Evolutionary conservation across 75 land plant genomes (phyloP).

Genomic region (Pseudotsuga menziesii): DNA sequence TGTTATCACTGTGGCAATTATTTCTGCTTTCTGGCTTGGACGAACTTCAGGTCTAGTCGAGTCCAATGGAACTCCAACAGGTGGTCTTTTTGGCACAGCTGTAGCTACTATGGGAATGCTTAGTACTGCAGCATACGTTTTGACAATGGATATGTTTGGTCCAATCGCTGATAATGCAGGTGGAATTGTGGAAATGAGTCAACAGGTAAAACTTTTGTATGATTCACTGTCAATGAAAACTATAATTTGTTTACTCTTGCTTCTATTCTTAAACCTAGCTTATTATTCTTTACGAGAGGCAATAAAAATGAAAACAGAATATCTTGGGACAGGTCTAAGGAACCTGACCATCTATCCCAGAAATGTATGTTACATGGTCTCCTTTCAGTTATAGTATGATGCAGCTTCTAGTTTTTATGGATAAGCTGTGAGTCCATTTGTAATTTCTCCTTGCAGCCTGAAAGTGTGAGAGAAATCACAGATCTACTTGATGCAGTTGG

Average conservation of each 20-base stretch:
- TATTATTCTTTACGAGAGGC: not conserved
- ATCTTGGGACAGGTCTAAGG: not conserved
- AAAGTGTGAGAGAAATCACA: conserved; percentile 97
- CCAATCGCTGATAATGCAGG: conserved; percentile 99
- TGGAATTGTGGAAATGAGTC: conserved; percentile 99
- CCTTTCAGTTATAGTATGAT: not conserved
- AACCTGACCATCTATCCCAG: not conserved
- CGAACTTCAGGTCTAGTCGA: conserved; percentile 93
- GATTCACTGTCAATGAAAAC: not conserved
- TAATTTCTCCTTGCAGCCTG: conserved; percentile 63
- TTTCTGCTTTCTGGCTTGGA: conserved; percentile 95
- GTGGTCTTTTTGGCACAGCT: conserved; percentile 99
- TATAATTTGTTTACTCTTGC: not conserved
- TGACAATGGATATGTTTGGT: conserved; percentile 99
- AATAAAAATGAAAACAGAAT: not conserved
- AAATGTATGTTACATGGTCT: not conserved
- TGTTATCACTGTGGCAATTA: conserved; percentile 80
- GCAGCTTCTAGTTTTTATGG: not conserved
- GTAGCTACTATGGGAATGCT: conserved; percentile 99
- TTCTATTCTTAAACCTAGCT: not conserved
- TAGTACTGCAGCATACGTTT: conserved; percentile 96
- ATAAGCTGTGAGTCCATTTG: not conserved
- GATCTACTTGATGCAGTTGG: conserved; percentile 99
- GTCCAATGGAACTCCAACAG: conserved; percentile 69
- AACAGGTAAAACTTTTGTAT: conserved; percentile 57